Base-by-base conservation (phyloP, 208 protist genomes). In the Acanthamoeba healyi region DNA sequence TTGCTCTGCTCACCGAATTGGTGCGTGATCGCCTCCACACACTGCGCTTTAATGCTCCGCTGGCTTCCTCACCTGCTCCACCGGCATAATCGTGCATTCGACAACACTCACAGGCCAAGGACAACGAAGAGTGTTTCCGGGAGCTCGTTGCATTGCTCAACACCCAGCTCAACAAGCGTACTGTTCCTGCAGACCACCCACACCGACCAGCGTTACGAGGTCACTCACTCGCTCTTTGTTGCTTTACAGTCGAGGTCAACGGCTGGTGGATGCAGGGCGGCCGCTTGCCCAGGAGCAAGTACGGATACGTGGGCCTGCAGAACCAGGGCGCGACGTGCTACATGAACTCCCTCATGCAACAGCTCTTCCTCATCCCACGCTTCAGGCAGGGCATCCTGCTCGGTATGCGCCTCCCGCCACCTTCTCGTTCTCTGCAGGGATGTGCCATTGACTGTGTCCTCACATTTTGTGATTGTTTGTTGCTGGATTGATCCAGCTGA, bases 301-400 rank as follows among this genome's bases (percentile, higher is more conserved):
- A 82, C 22, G 96, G 96, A 26, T 97, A 96, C 74, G 96, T 97
- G 22, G 97, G 97, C 67, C 54, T 98, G 14, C 72, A 95, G 86
- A 98, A 98, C 82, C 95, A 95, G 32, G 97, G 97, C 22, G 95
- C 95, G 26, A 98, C 97, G 2, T 98, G 97, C 94, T 98, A 98
- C 87, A 97, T 98, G 95, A 98, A 98, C 94, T 97, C 96, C 17
- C 56, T 97, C 5, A 26, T 98, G 10, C 97, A 98, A 91, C 97
- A 98, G 94, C 87, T 98, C 26, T 97, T 94, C 81, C 32, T 95
- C 24, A 82, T 97, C 22, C 95, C 95, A 7, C 29, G 72, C 29
- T 95, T 95, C 72, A 86, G 95, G 29, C 2, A 86, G 32, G 94
- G 89, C n/a, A 84, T 96, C 54, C 92, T 94, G 26, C 84, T 94